Evolutionary conservation across 345 rosid genomes (phyloP).

Genomic region (Reutealis trisperma): DNA sequence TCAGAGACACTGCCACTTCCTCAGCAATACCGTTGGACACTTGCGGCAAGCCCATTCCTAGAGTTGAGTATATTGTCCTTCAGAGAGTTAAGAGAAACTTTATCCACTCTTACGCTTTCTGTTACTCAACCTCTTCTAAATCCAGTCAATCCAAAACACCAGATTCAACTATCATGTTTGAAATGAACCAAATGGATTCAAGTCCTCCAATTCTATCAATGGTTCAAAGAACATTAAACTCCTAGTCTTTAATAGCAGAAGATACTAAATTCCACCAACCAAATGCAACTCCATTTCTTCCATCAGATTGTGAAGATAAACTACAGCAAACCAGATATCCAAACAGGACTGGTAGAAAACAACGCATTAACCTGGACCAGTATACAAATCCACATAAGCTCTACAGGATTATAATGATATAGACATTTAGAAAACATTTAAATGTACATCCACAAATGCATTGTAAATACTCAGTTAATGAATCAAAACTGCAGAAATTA

Average conservation of each 20-base stretch:
- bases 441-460: not conserved
- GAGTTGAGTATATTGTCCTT: slow-evolving; percentile 3
- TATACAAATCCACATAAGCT: slow-evolving; percentile 14
- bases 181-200: not conserved
- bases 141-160: slow-evolving; percentile 5
- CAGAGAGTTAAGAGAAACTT: slow-evolving; percentile 7
- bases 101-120: slow-evolving; percentile 4
- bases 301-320: slow-evolving; percentile 3
- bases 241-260: not conserved
- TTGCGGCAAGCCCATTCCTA: slow-evolving; percentile 28
- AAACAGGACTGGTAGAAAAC: slow-evolving; percentile 17
- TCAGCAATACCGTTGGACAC: slow-evolving; percentile 26
- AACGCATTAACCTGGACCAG: slow-evolving; percentile 27
- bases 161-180: slow-evolving; percentile 8
- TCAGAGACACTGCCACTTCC: slow-evolving; percentile 25
- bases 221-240: not conserved
- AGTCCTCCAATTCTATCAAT: not conserved
- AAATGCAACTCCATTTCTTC: not conserved
- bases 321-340: not conserved
- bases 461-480: not conserved
- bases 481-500: not conserved
- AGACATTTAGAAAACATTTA: not conserved
- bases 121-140: not conserved
- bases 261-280: not conserved
- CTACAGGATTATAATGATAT: not conserved